Conservation (phyloP, 768 basidiomycete species). For the Suillus paluster region DNA sequence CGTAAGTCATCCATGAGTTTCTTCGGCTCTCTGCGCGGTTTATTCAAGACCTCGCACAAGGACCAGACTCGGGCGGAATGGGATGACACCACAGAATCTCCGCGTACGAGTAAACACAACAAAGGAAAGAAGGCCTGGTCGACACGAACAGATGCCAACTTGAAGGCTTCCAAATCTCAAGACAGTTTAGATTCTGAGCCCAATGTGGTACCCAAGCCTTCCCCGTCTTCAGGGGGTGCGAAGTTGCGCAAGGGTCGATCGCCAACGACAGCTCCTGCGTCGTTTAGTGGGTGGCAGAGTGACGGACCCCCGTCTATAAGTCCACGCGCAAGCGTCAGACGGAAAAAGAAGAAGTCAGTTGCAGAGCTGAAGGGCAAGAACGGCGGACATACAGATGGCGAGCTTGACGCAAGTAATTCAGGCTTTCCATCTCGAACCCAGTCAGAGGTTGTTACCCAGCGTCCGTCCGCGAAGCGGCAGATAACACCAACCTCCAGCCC, state of each 20-base stretch:
- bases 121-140: constrained; percentile 25
- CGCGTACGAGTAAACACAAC: background rate
- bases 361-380: constrained; percentile 30
- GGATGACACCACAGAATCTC: constrained; percentile 13
- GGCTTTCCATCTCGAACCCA: background rate
- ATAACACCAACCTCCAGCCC: background rate
- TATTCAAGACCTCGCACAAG: constrained; percentile 24
- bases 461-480: background rate
- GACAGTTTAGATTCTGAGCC: constrained; percentile 24
- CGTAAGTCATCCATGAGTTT: constrained; percentile 25
- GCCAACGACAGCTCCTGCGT: background rate
- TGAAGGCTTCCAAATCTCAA: constrained; percentile 10
- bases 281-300: constrained; percentile 23
- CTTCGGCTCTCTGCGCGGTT: constrained; percentile 30
- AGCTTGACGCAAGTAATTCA: constrained; percentile 12
- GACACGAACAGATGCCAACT: constrained; percentile 31
- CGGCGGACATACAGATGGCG: constrained; percentile 34
- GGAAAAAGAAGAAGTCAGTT: constrained; percentile 24
- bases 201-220: background rate
- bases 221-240: constrained; percentile 4
- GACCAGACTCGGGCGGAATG: constrained; percentile 18
- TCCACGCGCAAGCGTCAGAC: constrained; percentile 13
- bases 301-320: constrained; percentile 16
- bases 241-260: constrained; percentile 18
- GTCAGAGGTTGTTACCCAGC: background rate